A percentile compares a stretch with the other conserved stretches of the same genome.
Evolutionary conservation across 177 flowering plant species (phyloP).

Genomic region (Vitis hybrid): DNA sequence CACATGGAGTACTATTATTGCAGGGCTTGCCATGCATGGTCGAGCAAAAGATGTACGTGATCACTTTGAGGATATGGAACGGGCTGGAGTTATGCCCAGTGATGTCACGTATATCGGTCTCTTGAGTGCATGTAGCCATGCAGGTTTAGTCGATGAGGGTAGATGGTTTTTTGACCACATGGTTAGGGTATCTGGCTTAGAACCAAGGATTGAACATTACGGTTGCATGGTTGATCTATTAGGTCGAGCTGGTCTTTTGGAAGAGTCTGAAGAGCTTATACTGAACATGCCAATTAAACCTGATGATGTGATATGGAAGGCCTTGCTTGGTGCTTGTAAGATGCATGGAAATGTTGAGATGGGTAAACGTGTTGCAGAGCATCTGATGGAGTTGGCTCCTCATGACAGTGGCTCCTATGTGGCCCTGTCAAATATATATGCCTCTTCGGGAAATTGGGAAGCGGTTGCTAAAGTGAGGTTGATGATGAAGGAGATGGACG

Average conservation of each 20-base stretch:
- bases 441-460: constrained; percentile 44
- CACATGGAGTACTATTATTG: constrained; percentile 47
- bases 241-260: constrained; percentile 49
- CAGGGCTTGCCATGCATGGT: constrained; percentile 50
- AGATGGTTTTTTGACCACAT: constrained; percentile 34
- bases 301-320: constrained; percentile 50
- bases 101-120: constrained; percentile 41
- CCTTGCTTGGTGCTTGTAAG: constrained; percentile 53
- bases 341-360: constrained; percentile 40
- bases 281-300: constrained; percentile 43
- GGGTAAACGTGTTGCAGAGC: constrained; percentile 36
- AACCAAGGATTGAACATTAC: constrained; percentile 51
- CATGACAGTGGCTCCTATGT: constrained; percentile 46
- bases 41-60: constrained; percentile 33
- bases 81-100: constrained; percentile 27
- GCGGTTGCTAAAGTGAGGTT: constrained; percentile 42
- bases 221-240: constrained; percentile 60
- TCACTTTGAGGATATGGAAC: constrained; percentile 31
- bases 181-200: constrained; percentile 29
- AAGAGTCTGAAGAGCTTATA: constrained; percentile 50
- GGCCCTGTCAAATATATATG: constrained; percentile 49
- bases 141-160: constrained; percentile 50
- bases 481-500: constrained; percentile 49
- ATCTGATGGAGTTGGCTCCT: constrained; percentile 39
- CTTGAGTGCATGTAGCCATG: constrained; percentile 54